Evolutionary conservation across 306 rosid genomes (phyloP).

Genomic region (Quercus variabilis): DNA sequence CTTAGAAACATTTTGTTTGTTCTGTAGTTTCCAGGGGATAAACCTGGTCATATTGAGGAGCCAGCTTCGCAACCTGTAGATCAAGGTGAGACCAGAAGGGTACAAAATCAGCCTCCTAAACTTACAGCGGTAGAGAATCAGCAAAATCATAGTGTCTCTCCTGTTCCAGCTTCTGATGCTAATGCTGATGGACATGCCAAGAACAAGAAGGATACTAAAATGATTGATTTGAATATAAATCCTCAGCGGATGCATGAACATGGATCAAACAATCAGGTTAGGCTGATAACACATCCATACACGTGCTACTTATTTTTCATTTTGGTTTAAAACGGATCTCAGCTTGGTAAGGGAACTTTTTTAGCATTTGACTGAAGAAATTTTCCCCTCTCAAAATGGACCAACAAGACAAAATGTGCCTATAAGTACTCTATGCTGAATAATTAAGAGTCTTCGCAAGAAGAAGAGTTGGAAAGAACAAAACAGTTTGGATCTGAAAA

Average conservation of each 20-base stretch:
- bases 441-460: not conserved
- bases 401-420: not conserved
- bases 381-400: not conserved
- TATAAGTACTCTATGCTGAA: not conserved
- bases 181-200: constrained; percentile 58
- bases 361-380: not conserved
- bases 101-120: constrained; percentile 48
- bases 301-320: not conserved
- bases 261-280: constrained; percentile 83
- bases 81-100: constrained; percentile 47
- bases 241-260: constrained; percentile 87
- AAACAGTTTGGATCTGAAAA: no score
- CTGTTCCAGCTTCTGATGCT: constrained; percentile 37
- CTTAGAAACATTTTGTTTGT: constrained; percentile 20
- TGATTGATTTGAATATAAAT: constrained; percentile 92
- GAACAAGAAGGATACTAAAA: constrained; percentile 60
- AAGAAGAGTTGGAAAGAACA: no score
- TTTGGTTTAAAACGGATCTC: not conserved
- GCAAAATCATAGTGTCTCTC: constrained; percentile 60
- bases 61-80: constrained; percentile 41
- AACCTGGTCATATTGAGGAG: constrained; percentile 46
- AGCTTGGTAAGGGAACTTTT: not conserved
- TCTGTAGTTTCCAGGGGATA: constrained; percentile 91
- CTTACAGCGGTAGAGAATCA: constrained; percentile 52
- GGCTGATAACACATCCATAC: not conserved